These are phyloP conservation scores for Lepidium sativum DNA, from an alignment of 345 rosid genomes.

Conservation along the genomic window DNA sequence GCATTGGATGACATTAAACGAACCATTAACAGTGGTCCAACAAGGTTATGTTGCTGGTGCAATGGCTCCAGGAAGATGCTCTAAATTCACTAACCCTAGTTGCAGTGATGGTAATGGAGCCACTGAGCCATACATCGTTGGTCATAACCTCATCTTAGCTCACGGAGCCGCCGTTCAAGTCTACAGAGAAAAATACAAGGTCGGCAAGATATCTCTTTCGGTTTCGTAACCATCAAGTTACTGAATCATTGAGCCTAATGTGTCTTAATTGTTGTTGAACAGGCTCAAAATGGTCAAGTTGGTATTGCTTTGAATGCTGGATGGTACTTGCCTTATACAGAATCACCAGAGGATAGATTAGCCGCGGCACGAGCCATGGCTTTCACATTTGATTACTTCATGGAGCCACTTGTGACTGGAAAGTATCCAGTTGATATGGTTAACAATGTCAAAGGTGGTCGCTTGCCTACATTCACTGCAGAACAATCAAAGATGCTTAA, in stretches of 20 bases:
- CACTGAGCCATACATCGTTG: slow-evolving; percentile 31
- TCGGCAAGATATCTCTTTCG: slow-evolving; percentile 12
- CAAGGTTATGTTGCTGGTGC: slow-evolving; percentile 19
- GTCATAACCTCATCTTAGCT: slow-evolving; percentile 32
- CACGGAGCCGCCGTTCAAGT: slow-evolving; percentile 33
- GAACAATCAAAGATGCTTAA: slow-evolving; percentile 43
- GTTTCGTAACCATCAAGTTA: slow-evolving; percentile 6
- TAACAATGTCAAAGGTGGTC: slow-evolving; percentile 29
- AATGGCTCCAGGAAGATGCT: slow-evolving; percentile 33
- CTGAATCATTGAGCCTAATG: not conserved
- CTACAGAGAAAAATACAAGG: slow-evolving; percentile 29
- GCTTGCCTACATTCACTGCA: slow-evolving; percentile 43
- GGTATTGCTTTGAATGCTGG: slow-evolving; percentile 31
- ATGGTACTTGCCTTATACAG: slow-evolving; percentile 36
- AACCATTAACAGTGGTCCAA: slow-evolving; percentile 29
- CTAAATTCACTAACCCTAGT: slow-evolving; percentile 26
- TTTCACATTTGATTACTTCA: slow-evolving; percentile 40
- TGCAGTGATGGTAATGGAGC: slow-evolving; percentile 23
- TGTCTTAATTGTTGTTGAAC: not conserved
- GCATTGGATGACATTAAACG: slow-evolving; percentile 42
- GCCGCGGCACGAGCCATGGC: slow-evolving; percentile 39
- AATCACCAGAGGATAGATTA: slow-evolving; percentile 14
- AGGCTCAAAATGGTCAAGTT: slow-evolving; percentile 38
- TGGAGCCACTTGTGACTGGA: slow-evolving; percentile 45
- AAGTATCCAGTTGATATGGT: slow-evolving; percentile 39